Evolutionary conservation across 2,329 filamentous ascomycete species (phyloP).

Genomic region (Aspergillaceae sp.): DNA sequence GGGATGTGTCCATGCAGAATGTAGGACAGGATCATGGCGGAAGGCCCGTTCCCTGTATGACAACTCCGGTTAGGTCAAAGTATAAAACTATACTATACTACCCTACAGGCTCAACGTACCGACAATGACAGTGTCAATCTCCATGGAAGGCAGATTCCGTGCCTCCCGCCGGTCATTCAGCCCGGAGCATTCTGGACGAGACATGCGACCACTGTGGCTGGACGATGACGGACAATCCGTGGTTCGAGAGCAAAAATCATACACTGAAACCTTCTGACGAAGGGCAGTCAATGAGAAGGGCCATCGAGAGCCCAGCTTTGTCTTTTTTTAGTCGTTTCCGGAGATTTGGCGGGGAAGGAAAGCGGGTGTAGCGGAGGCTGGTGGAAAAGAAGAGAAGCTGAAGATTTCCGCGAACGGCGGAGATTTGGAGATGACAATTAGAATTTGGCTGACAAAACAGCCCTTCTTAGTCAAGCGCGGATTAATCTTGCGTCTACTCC

Average conservation of each 20-base stretch:
- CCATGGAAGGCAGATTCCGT: slow-evolving; percentile 23
- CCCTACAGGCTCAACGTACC: slow-evolving; percentile 23
- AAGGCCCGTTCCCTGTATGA: slow-evolving; percentile 50
- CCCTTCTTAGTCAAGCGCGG: not conserved
- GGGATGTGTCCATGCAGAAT: slow-evolving; percentile 55
- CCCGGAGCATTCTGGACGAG: slow-evolving; percentile 24
- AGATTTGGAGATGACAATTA: not conserved
- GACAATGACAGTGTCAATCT: slow-evolving; percentile 37
- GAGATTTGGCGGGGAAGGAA: not conserved
- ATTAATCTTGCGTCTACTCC: too few relatives aligned
- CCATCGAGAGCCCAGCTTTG: slow-evolving; percentile 13
- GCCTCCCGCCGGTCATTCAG: slow-evolving; percentile 17
- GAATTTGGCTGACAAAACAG: slow-evolving; percentile 24
- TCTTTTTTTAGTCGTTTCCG: slow-evolving; percentile 3
- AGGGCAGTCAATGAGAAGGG: slow-evolving; percentile 10
- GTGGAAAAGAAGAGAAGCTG: slow-evolving; percentile 2
- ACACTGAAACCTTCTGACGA: slow-evolving; percentile 11
- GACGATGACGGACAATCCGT: slow-evolving; percentile 1
- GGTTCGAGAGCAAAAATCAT: not conserved
- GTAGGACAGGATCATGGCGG: slow-evolving; percentile 54
- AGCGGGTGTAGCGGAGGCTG: too few relatives aligned
- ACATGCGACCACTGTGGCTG: slow-evolving; percentile 13
- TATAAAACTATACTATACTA: too few relatives aligned
- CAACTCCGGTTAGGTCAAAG: too few relatives aligned
- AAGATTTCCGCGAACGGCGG: slow-evolving; percentile 9